phyloP scores from a whole-genome alignment of 345 rosid genomes.

The Eucalyptus victrix region DNA sequence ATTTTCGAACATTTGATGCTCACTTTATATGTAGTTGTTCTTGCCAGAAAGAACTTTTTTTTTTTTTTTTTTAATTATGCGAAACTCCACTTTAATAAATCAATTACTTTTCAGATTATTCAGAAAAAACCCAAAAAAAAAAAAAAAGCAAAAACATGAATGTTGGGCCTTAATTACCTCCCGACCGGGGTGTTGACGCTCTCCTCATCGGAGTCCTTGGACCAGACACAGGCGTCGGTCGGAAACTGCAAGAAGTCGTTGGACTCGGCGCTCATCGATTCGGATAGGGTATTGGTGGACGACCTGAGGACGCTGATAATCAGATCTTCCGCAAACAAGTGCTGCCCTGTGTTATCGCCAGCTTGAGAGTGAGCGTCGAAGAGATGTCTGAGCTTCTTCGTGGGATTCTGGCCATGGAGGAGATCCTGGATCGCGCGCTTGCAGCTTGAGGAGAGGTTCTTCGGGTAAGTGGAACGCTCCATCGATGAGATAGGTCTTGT shows the following conservation, averaged over 20 bases:
- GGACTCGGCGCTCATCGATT: background rate
- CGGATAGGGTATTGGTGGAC: background rate
- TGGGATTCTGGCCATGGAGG: background rate
- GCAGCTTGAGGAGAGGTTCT: background rate
- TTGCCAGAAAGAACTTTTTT: background rate
- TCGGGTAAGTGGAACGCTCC: background rate
- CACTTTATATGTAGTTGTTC: background rate
- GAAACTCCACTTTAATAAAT: background rate
- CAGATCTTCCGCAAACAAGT: background rate
- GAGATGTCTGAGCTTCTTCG: background rate
- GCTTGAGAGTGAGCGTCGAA: background rate
- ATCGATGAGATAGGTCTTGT: background rate
- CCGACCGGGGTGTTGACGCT: no score
- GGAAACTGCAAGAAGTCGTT: background rate
- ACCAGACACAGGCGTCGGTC: background rate
- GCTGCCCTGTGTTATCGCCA: background rate
- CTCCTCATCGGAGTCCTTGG: background rate
- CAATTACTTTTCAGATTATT: background rate
- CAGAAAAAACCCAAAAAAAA: no score
- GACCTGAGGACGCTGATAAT: background rate
- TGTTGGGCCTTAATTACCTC: no score
- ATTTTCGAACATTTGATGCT: background rate
- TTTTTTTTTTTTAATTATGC: background rate
- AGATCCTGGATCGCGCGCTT: background rate
- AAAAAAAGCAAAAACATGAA: no score